Conservation (phyloP, 164 flowering plant species). For the Vitis amurensis region DNA sequence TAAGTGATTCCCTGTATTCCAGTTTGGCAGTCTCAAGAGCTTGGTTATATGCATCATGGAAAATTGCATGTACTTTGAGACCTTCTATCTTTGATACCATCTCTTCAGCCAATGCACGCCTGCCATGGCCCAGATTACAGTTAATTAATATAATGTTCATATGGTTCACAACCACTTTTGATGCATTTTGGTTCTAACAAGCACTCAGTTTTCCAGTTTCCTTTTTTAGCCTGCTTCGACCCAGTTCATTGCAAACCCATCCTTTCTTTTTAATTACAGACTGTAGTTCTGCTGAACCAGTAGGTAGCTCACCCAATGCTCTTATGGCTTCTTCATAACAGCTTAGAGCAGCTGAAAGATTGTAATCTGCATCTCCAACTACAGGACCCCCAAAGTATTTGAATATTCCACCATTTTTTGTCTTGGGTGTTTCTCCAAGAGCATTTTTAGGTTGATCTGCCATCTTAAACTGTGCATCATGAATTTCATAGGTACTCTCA, state of each 20-base stretch:
- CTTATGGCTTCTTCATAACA: constrained; percentile 78
- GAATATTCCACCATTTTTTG: constrained; percentile 85
- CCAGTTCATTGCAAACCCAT: constrained; percentile 96
- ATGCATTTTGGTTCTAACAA: constrained; percentile 75
- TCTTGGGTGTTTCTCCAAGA: constrained; percentile 25
- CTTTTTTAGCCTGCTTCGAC: constrained; percentile 63
- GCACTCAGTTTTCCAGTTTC: constrained; percentile 77
- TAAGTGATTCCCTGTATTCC: constrained; percentile 71
- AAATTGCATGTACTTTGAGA: constrained; percentile 39
- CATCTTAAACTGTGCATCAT: constrained; percentile 7
- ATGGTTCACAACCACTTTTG: constrained; percentile 73
- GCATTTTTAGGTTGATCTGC: constrained; percentile 22
- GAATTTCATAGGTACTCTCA: constrained; percentile 19
- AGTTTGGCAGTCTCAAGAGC: constrained; percentile 67
- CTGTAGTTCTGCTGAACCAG: constrained; percentile 51
- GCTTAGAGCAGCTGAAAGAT: constrained; percentile 56
- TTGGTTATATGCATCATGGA: constrained; percentile 53
- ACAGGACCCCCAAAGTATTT: constrained; percentile 53
- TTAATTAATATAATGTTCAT: constrained; percentile 77
- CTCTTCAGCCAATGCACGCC: constrained; percentile 89
- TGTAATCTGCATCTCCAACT: constrained; percentile 49
- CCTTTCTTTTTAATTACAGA: constrained; percentile 81
- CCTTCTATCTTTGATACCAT: constrained; percentile 60
- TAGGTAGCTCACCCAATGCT: constrained; percentile 51
- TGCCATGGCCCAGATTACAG: constrained; percentile 91